A percentile compares a stretch with the other conserved stretches of the same genome.
Conservation (phyloP, 148 eudicot genomes). For the Chenopodium formosanum region DNA sequence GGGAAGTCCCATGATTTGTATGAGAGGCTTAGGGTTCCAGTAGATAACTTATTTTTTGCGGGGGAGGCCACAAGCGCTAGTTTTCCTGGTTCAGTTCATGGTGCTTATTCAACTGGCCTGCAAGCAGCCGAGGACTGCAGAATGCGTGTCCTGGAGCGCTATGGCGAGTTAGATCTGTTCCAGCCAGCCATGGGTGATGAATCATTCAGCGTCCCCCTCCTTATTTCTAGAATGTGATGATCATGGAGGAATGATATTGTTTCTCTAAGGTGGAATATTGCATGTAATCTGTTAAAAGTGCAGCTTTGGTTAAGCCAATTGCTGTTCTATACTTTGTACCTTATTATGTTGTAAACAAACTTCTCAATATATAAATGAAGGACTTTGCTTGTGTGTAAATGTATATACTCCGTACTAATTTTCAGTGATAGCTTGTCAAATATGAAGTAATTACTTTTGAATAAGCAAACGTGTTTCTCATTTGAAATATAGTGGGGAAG, state of each 20-base stretch:
- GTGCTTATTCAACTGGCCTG: slow-evolving; percentile 86
- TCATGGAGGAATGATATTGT: background rate
- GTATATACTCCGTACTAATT: background rate
- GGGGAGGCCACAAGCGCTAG: slow-evolving; percentile 90
- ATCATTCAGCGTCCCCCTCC: slow-evolving; percentile 56
- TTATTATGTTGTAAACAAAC: slow-evolving; percentile 1
- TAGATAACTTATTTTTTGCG: slow-evolving; percentile 94
- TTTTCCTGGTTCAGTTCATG: slow-evolving; percentile 93
- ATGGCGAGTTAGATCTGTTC: slow-evolving; percentile 80
- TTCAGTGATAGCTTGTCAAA: too few relatives aligned
- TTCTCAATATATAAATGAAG: background rate
- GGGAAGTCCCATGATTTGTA: slow-evolving; percentile 91
- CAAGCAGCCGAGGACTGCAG: slow-evolving; percentile 98
- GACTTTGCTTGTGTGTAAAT: background rate
- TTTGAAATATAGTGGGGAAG: background rate
- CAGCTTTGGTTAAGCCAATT: slow-evolving; percentile 10
- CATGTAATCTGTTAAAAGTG: background rate
- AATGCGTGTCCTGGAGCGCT: slow-evolving; percentile 92
- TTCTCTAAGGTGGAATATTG: background rate
- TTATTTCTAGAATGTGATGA: slow-evolving; percentile 75
- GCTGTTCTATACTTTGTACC: background rate
- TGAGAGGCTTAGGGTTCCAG: slow-evolving; percentile 79
- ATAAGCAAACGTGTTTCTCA: background rate
- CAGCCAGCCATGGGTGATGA: slow-evolving; percentile 85
- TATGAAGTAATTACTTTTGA: too few relatives aligned